A percentile compares a stretch with the other conserved stretches of the same genome.
Evolutionary conservation across 306 rosid genomes (phyloP).

Genomic region (Fragaria ananassa): DNA sequence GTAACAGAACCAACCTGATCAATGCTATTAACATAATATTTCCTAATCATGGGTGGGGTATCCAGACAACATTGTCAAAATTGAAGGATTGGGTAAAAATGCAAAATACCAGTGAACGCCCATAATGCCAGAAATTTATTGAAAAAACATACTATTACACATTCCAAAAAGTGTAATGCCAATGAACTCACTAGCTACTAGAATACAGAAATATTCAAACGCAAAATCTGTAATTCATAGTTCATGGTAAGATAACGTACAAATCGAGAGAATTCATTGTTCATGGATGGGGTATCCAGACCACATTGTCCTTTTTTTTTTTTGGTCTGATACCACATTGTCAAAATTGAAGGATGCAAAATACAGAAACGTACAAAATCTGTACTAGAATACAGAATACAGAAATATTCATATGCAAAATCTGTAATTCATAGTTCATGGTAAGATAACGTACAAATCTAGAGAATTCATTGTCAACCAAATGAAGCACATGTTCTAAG

Average conservation of each 20-base stretch:
- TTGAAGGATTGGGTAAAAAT: not conserved
- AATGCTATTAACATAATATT: not conserved
- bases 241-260: conserved; percentile 33
- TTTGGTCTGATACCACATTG: too few relatives aligned
- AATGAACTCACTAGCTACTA: not conserved
- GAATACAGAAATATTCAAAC: not conserved
- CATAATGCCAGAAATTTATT: not conserved
- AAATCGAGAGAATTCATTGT: conserved; percentile 40
- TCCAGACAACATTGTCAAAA: not conserved
- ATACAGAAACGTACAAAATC: too few relatives aligned
- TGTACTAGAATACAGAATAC: too few relatives aligned
- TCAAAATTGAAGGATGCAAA: too few relatives aligned
- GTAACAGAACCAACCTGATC: not conserved
- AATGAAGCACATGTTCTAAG: conserved; percentile 66
- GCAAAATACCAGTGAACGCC: not conserved
- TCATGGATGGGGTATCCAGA: too few relatives aligned
- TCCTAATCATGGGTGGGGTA: not conserved
- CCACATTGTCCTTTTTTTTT: too few relatives aligned
- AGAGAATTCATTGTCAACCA: conserved; percentile 53
- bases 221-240: not conserved
- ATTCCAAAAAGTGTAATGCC: too few relatives aligned
- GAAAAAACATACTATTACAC: not conserved
- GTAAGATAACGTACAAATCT: conserved; percentile 40
- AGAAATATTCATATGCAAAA: not conserved
- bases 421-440: not conserved